phyloP scores from a whole-genome alignment of 1,284 basidiomycete species.

The Quambalaria eucalypti region DNA sequence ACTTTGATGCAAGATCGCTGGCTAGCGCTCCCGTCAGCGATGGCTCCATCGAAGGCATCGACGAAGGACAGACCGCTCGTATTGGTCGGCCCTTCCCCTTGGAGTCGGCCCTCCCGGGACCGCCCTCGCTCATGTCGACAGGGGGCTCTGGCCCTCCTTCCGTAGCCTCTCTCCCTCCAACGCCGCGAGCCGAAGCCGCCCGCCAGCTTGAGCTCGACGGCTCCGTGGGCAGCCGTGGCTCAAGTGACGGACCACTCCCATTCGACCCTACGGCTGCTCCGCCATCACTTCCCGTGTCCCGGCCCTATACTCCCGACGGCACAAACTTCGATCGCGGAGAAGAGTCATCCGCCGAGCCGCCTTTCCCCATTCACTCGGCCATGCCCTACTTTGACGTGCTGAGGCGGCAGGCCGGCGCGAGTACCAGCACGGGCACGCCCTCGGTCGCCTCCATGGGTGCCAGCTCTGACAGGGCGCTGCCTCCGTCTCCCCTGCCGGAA shows the following conservation, averaged over 20 bases:
- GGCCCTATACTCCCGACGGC: too few species aligned
- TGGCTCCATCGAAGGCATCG: background rate
- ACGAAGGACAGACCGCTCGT: background rate
- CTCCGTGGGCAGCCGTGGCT: too few species aligned
- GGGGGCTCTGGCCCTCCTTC: background rate
- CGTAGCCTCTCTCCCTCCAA: slow-evolving; percentile 1
- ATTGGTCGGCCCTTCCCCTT: background rate
- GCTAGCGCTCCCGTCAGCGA: background rate
- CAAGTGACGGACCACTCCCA: too few species aligned
- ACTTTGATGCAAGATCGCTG: too few species aligned
- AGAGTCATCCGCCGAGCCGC: background rate
- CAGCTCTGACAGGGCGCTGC: background rate
- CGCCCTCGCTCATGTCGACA: background rate
- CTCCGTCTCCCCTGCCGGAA: background rate
- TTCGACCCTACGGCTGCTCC: too few species aligned
- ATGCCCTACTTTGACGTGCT: background rate
- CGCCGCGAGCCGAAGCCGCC: background rate
- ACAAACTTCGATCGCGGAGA: background rate
- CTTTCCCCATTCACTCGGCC: background rate
- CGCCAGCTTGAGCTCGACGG: background rate
- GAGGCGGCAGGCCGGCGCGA: background rate
- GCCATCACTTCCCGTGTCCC: too few species aligned
- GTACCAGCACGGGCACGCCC: background rate
- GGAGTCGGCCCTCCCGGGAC: background rate
- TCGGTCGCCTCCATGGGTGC: background rate